Percentiles rank a stretch among this genome's conserved stretches.
Evolutionary conservation across 176 grass and related monocot genomes (phyloP).

Genomic region (Saccharum officinarum): DNA sequence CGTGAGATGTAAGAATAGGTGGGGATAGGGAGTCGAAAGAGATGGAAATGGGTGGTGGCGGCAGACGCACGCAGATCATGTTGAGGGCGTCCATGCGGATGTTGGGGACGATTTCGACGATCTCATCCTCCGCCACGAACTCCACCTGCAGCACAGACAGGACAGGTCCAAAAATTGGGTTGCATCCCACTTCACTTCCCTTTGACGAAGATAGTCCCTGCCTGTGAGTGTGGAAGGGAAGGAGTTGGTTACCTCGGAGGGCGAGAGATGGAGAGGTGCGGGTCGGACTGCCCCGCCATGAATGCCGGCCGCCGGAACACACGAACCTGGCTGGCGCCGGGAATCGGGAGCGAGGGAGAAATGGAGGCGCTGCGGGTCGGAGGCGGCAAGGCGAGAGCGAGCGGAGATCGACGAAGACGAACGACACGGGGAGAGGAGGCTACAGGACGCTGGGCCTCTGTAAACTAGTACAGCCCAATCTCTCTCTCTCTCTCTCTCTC

Average conservation of each 20-base stretch:
- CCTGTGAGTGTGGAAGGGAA: background rate
- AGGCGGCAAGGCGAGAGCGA: background rate
- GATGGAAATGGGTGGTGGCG: background rate
- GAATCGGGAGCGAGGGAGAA: background rate
- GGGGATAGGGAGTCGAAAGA: background rate
- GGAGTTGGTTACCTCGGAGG: slow-evolving; percentile 54
- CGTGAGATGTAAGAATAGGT: background rate
- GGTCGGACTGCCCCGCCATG: slow-evolving; percentile 57
- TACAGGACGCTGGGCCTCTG: background rate
- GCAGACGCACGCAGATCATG: slow-evolving; percentile 67
- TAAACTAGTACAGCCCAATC: background rate
- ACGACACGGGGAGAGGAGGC: too few species aligned
- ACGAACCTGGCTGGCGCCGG: background rate
- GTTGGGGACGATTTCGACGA: slow-evolving; percentile 79
- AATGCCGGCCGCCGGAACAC: background rate
- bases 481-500: too few species aligned
- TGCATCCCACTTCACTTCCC: background rate
- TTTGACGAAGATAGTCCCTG: background rate
- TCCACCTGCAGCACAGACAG: slow-evolving; percentile 58
- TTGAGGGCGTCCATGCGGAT: slow-evolving; percentile 82
- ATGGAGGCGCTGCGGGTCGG: background rate
- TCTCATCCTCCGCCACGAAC: slow-evolving; percentile 81
- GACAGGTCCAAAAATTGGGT: background rate
- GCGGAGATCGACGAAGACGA: too few species aligned
- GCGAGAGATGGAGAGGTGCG: slow-evolving; percentile 67